A percentile compares a stretch with the other conserved stretches of the same genome.
Evolutionary conservation across 371 early-diverging fungal genomes (phyloP).

Genomic region (Haplosporangium sp.): DNA sequence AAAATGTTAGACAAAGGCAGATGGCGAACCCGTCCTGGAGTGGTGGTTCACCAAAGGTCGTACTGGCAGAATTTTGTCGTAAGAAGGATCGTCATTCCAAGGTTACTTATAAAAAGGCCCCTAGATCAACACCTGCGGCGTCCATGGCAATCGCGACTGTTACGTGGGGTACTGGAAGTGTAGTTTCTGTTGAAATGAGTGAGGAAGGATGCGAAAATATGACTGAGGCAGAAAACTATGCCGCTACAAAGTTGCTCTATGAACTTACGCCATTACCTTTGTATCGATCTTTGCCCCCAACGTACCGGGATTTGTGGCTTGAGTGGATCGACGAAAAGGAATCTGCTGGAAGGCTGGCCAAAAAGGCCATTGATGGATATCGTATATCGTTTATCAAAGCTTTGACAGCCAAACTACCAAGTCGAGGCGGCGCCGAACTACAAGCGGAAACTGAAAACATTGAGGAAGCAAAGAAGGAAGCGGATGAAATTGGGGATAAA

Average conservation of each 20-base stretch:
- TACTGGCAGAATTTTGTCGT: conserved; percentile 55
- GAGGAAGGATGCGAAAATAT: conserved; percentile 53
- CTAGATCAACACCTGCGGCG: conserved; percentile 14
- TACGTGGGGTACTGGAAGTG: conserved; percentile 39
- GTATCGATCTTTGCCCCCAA: conserved; percentile 69
- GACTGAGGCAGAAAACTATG: conserved; percentile 70
- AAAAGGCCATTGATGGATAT: conserved; percentile 51
- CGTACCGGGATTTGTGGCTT: conserved; percentile 77
- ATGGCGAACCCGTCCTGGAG: conserved; percentile 59
- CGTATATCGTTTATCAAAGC: conserved; percentile 53
- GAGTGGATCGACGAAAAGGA: conserved; percentile 66
- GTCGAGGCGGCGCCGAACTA: conserved; percentile 4
- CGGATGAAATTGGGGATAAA: neutral
- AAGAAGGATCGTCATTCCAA: conserved; percentile 49
- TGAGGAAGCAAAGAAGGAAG: conserved; percentile 29
- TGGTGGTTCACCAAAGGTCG: conserved; percentile 61
- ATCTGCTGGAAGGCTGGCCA: conserved; percentile 42
- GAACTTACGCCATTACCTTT: conserved; percentile 62
- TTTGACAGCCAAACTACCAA: conserved; percentile 30
- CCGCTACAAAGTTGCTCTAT: conserved; percentile 67
- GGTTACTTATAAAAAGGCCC: conserved; percentile 33
- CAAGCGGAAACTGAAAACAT: conserved; percentile 21
- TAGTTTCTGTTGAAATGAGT: conserved; percentile 38
- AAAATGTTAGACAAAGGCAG: conserved; percentile 34
- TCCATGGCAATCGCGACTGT: conserved; percentile 46